Base-by-base conservation (phyloP, 257 asterid genomes). In the Voacanga thouarsii region DNA sequence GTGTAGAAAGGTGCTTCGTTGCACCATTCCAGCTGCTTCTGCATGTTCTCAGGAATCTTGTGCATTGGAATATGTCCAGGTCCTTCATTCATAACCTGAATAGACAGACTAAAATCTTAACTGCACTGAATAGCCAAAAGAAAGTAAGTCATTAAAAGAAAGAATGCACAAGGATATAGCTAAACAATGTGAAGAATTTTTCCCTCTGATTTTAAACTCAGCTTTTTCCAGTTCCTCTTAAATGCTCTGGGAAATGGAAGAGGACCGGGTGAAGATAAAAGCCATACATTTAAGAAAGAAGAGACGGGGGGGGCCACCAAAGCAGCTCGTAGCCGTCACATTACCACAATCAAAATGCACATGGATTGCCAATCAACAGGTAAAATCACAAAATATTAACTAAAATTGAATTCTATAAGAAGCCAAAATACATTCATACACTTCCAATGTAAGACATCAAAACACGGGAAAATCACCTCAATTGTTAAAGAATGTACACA, bases 1-100 rank as follows among this genome's bases (percentile, higher is more conserved):
- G 98, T 94, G 89, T 92, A 94, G 88, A 94, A 92, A 47, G 98
- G 97, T 41, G 98, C 98, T 83, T 94, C 98, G 10, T 89, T 91
- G 39, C 97, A 94, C 98, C 98, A 94, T 80, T 94, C 98, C 41
- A 94, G 83, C 73, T 94, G 98, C 63, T 94, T 94, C n/a, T 94
- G 93, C 98, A 94, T 92, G 75, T 94, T 94, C 80, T 94, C 97
- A 0, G 98, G 98, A 79, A 94, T 94, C 83, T 94, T 92, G 88
- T 94, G 97, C 91, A 94, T 77, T 3, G 98, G 98, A 53, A 94
- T 84, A 30, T 94, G 98, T 59, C 97, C 98, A 2, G 98, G 97
- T 10, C 98, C 98, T 84, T 94, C 97, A 26, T 94, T 94, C 98
- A 94, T 94, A 47, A 94, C 98, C 98, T 93, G 88, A 70, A 84